phyloP scores from a whole-genome alignment of 257 asterid genomes.

The Plantago ovata region DNA sequence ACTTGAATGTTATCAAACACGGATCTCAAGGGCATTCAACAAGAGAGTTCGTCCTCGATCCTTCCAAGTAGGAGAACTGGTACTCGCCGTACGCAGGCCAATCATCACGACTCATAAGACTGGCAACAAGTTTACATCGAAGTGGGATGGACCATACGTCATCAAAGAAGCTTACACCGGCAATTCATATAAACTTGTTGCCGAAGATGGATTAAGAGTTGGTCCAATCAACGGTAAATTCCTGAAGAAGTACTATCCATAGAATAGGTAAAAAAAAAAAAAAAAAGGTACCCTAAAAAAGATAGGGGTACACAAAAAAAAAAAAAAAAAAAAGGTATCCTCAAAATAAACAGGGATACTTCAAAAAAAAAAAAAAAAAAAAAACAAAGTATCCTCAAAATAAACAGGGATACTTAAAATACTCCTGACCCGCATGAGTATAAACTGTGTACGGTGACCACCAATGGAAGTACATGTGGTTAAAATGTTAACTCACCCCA shows the following conservation, averaged over 20 bases:
- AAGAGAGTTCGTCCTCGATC: neutral
- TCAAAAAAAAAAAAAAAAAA: no score
- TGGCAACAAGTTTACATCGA: neutral
- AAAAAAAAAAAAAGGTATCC: neutral
- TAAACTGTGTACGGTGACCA: neutral
- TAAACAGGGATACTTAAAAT: no score
- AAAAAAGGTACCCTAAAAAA: neutral
- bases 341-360: no score
- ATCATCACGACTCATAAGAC: neutral
- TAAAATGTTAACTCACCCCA: no score
- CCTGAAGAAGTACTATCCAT: neutral
- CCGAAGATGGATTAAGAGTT: neutral
- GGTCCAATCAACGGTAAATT: neutral
- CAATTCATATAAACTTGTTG: neutral
- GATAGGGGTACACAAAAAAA: neutral
- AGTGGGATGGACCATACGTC: neutral
- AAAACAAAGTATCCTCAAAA: no score
- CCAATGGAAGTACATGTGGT: neutral
- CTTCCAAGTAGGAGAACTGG: neutral
- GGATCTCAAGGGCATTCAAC: neutral
- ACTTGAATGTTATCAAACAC: neutral
- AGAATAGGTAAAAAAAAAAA: no score
- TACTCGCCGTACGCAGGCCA: neutral
- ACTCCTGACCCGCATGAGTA: neutral
- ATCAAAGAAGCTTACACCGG: no score